A percentile compares a stretch with the other conserved stretches of the same genome.
These are phyloP conservation scores for Carex littledalei DNA, from an alignment of 176 grass and related monocot species.

Conservation along the genomic window DNA sequence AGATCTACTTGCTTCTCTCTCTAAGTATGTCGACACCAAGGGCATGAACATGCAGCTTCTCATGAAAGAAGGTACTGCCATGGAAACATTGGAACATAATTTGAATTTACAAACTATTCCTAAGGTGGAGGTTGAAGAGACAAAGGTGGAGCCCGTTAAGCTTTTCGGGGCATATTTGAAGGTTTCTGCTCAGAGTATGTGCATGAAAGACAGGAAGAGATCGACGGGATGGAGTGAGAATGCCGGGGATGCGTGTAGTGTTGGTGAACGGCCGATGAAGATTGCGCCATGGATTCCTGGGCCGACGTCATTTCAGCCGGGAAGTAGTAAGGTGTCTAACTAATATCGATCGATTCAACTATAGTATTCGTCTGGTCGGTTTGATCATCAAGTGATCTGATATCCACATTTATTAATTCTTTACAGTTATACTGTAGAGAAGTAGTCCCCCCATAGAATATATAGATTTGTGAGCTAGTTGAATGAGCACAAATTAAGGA, in stretches of 20 bases:
- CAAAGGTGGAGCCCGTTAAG: slow-evolving; percentile 36
- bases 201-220: slow-evolving; percentile 20
- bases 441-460: neutral
- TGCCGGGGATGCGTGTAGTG: slow-evolving; percentile 2
- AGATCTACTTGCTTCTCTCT: slow-evolving; percentile 67
- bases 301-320: neutral
- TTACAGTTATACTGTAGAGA: neutral
- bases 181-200: neutral
- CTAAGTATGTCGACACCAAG: slow-evolving; percentile 56
- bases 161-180: slow-evolving; percentile 68
- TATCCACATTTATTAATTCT: neutral
- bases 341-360: neutral
- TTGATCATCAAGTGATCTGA: neutral
- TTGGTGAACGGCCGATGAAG: slow-evolving; percentile 44
- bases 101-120: neutral
- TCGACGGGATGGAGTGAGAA: slow-evolving; percentile 46
- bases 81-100: neutral
- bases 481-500: slow-evolving; percentile 16
- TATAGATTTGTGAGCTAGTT: neutral
- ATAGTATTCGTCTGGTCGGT: neutral
- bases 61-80: slow-evolving; percentile 31
- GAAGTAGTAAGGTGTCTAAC: neutral
- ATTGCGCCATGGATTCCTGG: slow-evolving; percentile 2
- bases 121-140: neutral
- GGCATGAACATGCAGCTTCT: slow-evolving; percentile 44